Evolutionary conservation across 208 protist species (phyloP).

Genomic region (Naegleria fowleri): DNA sequence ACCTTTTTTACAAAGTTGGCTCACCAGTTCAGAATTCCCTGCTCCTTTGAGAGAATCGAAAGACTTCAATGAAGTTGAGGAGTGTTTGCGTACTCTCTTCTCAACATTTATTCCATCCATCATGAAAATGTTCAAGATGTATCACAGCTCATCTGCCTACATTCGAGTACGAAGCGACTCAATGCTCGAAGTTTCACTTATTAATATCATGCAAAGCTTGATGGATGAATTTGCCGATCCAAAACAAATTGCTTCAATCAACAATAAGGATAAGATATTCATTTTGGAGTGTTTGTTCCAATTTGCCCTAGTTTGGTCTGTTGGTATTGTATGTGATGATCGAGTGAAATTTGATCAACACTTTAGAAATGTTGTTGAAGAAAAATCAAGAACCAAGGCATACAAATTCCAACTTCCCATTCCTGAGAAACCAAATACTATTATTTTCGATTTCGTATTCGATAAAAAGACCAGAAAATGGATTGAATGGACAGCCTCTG

Average conservation of each 20-base stretch:
- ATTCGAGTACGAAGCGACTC: slow-evolving; percentile 6
- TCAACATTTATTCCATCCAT: not conserved
- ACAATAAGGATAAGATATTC: slow-evolving; percentile 48
- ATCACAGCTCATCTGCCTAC: not conserved
- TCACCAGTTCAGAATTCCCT: slow-evolving; percentile 42
- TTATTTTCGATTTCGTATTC: slow-evolving; percentile 90
- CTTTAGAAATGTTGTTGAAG: slow-evolving; percentile 58
- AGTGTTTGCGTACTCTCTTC: not conserved
- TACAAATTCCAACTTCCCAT: not conserved
- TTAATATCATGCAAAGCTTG: slow-evolving; percentile 38
- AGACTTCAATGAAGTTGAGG: not conserved
- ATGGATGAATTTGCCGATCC: slow-evolving; percentile 33
- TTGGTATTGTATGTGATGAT: slow-evolving; percentile 85
- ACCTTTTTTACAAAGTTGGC: slow-evolving; percentile 75
- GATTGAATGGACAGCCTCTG: slow-evolving; percentile 84
- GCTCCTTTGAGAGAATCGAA: not conserved
- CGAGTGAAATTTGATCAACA: slow-evolving; percentile 77
- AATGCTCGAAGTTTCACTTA: slow-evolving; percentile 31
- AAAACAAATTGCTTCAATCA: not conserved
- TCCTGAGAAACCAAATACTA: not conserved
- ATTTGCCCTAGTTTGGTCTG: slow-evolving; percentile 90
- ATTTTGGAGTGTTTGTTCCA: slow-evolving; percentile 85
- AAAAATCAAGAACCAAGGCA: slow-evolving; percentile 12
- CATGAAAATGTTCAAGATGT: not conserved
- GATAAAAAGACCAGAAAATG: slow-evolving; percentile 74